Evolutionary conservation across 2,329 filamentous ascomycete species (phyloP), one percentile per base, ranked within the genome.

Genomic region (Ophiostoma quercus): DNA sequence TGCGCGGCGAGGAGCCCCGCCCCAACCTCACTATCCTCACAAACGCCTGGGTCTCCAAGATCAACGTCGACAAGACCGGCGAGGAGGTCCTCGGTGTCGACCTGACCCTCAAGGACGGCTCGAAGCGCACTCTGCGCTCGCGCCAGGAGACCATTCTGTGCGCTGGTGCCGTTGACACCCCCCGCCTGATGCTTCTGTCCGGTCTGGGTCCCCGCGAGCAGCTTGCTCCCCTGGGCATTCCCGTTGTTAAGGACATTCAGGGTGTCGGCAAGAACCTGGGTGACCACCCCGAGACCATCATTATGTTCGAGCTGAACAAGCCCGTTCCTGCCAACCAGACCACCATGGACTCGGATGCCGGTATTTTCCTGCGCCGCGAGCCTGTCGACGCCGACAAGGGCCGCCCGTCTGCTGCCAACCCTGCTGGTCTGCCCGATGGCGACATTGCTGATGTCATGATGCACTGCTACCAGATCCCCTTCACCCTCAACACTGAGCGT

Each of bases 381-480:
- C 78, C 84, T 16, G 83, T 87, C 75, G 88, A 94, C 76, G 90
- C 92, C 2, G 86, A 92, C 2, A 84, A 84, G 3, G 86, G 86
- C 70, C 81, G 82, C 73, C 79, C 80, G 72, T 77, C 77, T 14
- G 78, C 81, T 7, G 83, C 84, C 73, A 84, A 83, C 73, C 82
- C 84, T 19, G 76, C 79, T n/a, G 79, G 77, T 6, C 76, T 85
- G 57, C 78, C 81, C 1, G 92, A 96, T 75, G 90, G 90, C 68
- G 86, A 90, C 72, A 89, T 91, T 69, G 91, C 90, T 73, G 93
- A 97, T 77, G 82, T 96, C 76, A 96, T 96, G 93, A 95, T 95
- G 90, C 92, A 96, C 82, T 96, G 92, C 85, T 96, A 96, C 83
- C 93, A 96, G 81, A 96, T 96, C 74, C 92, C 92, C 69, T 96